phyloP scores from a whole-genome alignment of 139 green algal genomes.

The Nannochloris sp. region DNA sequence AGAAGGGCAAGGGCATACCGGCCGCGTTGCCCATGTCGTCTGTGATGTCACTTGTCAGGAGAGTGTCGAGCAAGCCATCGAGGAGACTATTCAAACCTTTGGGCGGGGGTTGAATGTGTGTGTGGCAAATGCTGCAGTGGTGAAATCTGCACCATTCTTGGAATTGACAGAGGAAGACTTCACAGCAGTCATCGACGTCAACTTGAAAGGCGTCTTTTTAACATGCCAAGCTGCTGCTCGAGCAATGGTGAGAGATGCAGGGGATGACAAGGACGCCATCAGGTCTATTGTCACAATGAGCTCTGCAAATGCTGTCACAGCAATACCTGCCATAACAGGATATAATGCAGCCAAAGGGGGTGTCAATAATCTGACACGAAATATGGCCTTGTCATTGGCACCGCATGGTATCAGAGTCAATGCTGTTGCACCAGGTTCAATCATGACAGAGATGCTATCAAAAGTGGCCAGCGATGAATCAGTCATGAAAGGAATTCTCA shows the following conservation, averaged over 20 bases:
- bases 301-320: conserved; percentile 69
- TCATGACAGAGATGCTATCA: conserved; percentile 72
- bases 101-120: conserved; percentile 48
- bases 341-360: conserved; percentile 82
- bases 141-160: conserved; percentile 62
- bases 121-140: conserved; percentile 51
- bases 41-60: conserved; percentile 57
- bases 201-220: conserved; percentile 81
- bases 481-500: conserved; percentile 30
- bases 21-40: conserved; percentile 19
- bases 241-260: conserved; percentile 53
- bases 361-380: conserved; percentile 72
- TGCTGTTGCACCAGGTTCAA: conserved; percentile 66
- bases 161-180: conserved; percentile 78
- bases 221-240: conserved; percentile 47
- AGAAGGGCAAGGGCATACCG: conserved; percentile 21
- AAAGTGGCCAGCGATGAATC: conserved; percentile 15
- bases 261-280: neutral
- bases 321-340: conserved; percentile 51
- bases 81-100: conserved; percentile 39
- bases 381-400: conserved; percentile 69
- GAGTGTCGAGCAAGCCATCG: conserved; percentile 49
- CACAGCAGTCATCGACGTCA: conserved; percentile 68
- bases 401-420: conserved; percentile 78
- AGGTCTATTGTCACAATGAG: conserved; percentile 72